Evolutionary conservation across 805 yeast species (phyloP).

Genomic region (Barnettozyma vustinii): DNA sequence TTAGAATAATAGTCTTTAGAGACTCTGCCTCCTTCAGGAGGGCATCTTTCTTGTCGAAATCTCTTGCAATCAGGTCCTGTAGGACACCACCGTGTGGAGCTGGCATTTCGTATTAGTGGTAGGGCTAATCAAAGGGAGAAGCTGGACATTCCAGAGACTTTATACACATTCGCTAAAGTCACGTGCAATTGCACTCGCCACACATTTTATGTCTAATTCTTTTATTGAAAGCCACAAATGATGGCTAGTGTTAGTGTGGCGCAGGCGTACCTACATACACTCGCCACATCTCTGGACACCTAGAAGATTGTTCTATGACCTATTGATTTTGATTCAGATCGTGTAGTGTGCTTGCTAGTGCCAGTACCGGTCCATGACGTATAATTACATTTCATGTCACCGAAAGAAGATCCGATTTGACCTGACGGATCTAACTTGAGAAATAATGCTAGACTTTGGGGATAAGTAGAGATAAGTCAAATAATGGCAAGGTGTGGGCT

Average conservation of each 20-base stretch:
- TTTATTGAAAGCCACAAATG: neutral
- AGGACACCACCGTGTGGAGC: constrained; percentile 90
- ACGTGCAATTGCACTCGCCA: constrained; percentile 4
- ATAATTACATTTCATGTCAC: no score
- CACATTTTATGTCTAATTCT: neutral
- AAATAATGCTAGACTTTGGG: no score
- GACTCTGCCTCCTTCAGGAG: constrained; percentile 54
- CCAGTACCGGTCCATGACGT: no score
- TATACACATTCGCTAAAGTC: neutral
- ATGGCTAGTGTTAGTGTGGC: neutral
- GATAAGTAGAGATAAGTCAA: no score
- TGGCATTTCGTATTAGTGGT: constrained; percentile 38
- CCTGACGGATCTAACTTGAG: no score
- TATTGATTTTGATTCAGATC: no score
- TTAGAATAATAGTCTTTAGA: constrained; percentile 44
- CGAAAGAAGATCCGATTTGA: no score
- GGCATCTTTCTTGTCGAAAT: constrained; percentile 50
- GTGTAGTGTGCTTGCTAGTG: no score
- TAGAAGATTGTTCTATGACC: no score
- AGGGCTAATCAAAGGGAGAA: no score
- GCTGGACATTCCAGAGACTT: neutral
- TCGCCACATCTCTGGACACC: neutral
- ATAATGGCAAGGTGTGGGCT: no score
- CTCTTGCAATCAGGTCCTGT: constrained; percentile 82
- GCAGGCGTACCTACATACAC: neutral